phyloP scores from a whole-genome alignment of 768 basidiomycete genomes.

The Tricholoma sp. region DNA sequence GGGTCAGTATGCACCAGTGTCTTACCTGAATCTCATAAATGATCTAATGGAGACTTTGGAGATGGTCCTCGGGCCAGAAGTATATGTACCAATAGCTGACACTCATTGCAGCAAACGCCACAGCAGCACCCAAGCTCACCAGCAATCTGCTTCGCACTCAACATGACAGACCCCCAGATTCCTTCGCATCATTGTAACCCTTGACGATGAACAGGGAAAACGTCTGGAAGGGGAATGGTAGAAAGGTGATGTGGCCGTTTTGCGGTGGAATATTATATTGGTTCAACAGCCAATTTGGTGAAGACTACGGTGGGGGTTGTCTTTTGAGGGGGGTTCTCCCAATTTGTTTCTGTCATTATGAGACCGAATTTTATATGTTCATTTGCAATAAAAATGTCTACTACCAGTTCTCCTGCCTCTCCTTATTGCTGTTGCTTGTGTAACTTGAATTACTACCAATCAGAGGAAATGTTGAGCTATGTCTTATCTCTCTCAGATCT shows the following conservation, averaged over 20 bases:
- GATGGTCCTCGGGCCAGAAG: conserved; percentile 4
- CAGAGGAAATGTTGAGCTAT: too few species aligned
- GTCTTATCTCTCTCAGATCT: too few species aligned
- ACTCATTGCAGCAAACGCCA: conserved; percentile 5
- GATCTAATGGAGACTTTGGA: conserved; percentile 1
- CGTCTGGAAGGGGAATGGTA: background rate
- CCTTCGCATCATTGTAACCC: conserved; percentile 5
- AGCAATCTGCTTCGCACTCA: background rate
- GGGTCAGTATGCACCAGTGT: conserved; percentile 5
- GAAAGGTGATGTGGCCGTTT: conserved; percentile 4
- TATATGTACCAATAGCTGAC: background rate
- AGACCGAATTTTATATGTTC: too few species aligned
- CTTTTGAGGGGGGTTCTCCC: too few species aligned
- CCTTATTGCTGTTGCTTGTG: too few species aligned
- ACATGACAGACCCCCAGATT: conserved; percentile 4
- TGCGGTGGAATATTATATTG: conserved; percentile 11
- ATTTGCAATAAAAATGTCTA: too few species aligned
- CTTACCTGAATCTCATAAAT: conserved; percentile 2
- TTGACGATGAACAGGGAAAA: background rate
- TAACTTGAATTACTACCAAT: too few species aligned
- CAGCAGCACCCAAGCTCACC: background rate
- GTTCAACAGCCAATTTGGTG: background rate
- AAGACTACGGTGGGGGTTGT: too few species aligned
- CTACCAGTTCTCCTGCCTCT: too few species aligned
- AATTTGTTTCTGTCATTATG: too few species aligned